These are phyloP conservation scores for Cercospora brassicicola DNA, from an alignment of 2,329 filamentous ascomycete genomes.

Conservation along the genomic window DNA sequence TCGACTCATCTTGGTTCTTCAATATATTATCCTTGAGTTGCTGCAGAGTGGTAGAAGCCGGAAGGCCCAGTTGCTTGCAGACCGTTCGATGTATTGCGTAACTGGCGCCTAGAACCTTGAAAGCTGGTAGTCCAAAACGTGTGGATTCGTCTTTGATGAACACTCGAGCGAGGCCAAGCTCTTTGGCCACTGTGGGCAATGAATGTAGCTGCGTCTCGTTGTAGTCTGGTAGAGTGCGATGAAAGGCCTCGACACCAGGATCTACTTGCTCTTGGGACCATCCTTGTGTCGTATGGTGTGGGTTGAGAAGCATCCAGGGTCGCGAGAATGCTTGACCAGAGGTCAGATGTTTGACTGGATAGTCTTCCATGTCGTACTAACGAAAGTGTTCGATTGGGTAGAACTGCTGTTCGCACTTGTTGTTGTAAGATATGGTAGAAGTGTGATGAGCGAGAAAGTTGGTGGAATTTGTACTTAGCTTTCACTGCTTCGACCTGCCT, in stretches of 20 bases:
- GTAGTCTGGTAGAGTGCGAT: slow-evolving; percentile 60
- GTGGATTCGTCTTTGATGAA: slow-evolving; percentile 70
- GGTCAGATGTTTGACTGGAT: slow-evolving; percentile 28
- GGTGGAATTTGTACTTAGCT: neutral
- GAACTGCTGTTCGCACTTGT: no score
- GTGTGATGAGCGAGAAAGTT: neutral
- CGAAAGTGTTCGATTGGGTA: no score
- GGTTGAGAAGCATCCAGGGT: slow-evolving; percentile 27
- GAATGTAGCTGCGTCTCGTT: slow-evolving; percentile 55
- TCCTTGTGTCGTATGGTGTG: neutral
- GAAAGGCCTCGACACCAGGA: slow-evolving; percentile 49
- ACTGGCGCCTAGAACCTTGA: slow-evolving; percentile 78
- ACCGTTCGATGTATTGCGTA: slow-evolving; percentile 68
- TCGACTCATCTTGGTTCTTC: slow-evolving; percentile 30
- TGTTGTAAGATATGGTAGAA: no score
- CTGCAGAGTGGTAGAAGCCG: slow-evolving; percentile 47
- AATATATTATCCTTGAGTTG: slow-evolving; percentile 41
- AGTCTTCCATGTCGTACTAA: slow-evolving; percentile 14
- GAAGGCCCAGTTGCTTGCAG: slow-evolving; percentile 46
- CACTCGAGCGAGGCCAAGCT: slow-evolving; percentile 59
- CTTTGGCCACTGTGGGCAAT: slow-evolving; percentile 56
- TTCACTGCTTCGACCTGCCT: slow-evolving; percentile 5
- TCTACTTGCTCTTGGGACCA: slow-evolving; percentile 11
- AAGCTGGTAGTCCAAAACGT: slow-evolving; percentile 68
- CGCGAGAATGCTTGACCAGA: slow-evolving; percentile 16